Percentiles rank a stretch among this genome's conserved stretches.
Evolutionary conservation across 345 rosid species (phyloP).

Genomic region (Linum lewisii): DNA sequence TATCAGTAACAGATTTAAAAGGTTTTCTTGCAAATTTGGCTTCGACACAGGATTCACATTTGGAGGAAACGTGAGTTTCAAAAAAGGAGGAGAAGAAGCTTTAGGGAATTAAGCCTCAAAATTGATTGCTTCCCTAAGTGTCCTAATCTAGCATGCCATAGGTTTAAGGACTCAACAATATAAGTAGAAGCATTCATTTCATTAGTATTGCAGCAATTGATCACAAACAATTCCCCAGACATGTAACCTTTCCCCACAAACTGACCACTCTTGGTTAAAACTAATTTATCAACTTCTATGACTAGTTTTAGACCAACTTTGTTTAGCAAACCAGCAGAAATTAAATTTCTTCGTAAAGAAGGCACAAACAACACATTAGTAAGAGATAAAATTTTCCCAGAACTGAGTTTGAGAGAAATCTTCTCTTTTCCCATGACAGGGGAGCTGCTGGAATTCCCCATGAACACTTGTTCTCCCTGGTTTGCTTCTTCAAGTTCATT

Average conservation of each 20-base stretch:
- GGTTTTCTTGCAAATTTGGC: no score
- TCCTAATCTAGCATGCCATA: neutral
- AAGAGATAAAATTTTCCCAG: neutral
- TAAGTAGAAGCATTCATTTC: no score
- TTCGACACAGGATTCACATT: no score
- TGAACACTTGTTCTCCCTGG: neutral
- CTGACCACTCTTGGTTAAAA: neutral
- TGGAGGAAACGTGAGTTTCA: no score
- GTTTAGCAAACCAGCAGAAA: neutral
- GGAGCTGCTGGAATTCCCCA: neutral
- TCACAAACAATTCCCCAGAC: neutral
- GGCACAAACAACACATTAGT: neutral
- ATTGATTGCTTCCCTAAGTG: no score
- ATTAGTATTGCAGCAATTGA: no score
- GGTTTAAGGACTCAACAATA: no score
- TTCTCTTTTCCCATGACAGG: neutral
- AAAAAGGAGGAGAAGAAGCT: no score
- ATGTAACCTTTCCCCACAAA: constrained; percentile 3
- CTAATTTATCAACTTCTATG: neutral
- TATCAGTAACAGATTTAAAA: no score
- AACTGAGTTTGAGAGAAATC: neutral
- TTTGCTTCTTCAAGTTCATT: neutral
- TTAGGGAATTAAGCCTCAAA: no score
- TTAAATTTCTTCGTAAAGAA: neutral
- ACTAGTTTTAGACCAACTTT: neutral